Conservation (phyloP, 2,329 filamentous ascomycete species). For the Pezicula carpinea region DNA sequence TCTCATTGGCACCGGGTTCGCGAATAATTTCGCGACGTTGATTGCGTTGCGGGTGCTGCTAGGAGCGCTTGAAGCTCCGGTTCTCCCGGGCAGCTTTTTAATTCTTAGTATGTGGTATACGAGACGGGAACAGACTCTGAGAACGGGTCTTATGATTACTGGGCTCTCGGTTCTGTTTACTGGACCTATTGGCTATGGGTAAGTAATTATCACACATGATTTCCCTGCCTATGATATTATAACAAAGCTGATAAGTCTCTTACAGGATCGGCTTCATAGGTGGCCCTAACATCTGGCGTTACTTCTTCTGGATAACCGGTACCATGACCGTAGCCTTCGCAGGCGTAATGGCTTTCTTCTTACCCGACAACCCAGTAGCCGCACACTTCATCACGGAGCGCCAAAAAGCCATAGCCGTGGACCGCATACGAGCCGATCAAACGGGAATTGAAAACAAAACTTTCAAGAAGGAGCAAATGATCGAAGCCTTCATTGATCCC, state of each 20-base stretch:
- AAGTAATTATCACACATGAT: neutral
- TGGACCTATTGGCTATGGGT: constrained; percentile 23
- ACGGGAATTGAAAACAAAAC: constrained; percentile 47
- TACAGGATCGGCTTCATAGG: constrained; percentile 20
- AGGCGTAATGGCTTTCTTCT: constrained; percentile 35
- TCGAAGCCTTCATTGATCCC: constrained; percentile 40
- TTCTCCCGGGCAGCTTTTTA: constrained; percentile 29
- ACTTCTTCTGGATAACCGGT: constrained; percentile 18
- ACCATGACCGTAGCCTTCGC: constrained; percentile 22
- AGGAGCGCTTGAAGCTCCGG: constrained; percentile 20
- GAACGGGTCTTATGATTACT: constrained; percentile 14
- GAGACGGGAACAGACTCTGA: constrained; percentile 21
- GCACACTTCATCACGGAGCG: constrained; percentile 34
- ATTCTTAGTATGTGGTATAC: constrained; percentile 32
- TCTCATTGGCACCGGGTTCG: constrained; percentile 12
- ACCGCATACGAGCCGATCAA: constrained; percentile 49
- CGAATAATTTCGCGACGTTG: constrained; percentile 16
- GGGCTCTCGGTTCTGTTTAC: constrained; percentile 18
- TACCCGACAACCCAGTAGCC: constrained; percentile 45
- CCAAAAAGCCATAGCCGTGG: constrained; percentile 40
- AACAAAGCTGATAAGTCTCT: neutral
- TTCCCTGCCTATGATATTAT: too few species aligned
- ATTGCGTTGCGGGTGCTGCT: constrained; percentile 23
- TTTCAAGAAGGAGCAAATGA: constrained; percentile 45
- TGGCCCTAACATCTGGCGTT: constrained; percentile 17